Evolutionary conservation across 163 green algal genomes (phyloP), one percentile per base, ranked within the genome.

Genomic region (Prototheca wickerhamii): DNA sequence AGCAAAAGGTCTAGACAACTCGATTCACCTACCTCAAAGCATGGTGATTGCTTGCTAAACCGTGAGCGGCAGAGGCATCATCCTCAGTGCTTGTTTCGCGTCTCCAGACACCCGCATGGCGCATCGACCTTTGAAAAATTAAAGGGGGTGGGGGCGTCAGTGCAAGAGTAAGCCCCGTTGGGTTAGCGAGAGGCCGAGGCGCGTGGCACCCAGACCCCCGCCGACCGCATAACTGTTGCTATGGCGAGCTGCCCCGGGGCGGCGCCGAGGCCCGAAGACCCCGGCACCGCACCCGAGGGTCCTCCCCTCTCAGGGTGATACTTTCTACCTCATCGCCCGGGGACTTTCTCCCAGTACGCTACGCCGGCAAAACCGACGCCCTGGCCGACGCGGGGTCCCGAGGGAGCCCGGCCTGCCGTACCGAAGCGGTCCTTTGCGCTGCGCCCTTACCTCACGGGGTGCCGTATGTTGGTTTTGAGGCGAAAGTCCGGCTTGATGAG

Each of bases 141-240:
- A 44, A 26, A 59, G 56, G 64, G 57, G 65, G 50, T 64, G 63
- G 58, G 68, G 69, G 62, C 78, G 82, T 95, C 87, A 94, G 86
- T 82, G 74, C 82, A 74, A 93, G 87, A 96, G 88, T 96, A 94
- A 95, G 89, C 89, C 89, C 89, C 89, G 86, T 96, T 96, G 72
- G 80, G 89, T 96, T 95, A 64, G 71, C 77, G 53, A 21, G 21
- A 40, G 21, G 31, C 15, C 23, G 17, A 5, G n/a, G 4, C 23
- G 15, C 18, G 46, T 29, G 12, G 46, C 10, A 26, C 42, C 29
- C 20, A 3, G 21, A 4, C 49, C 73, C 77, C 83, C 76, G 86
- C 81, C 86, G 87, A 80, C 84, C 80, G 93, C 85, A 95, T 95
- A 82, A 95, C 88, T 95, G 89, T 96, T 65, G 76, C 79, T 87